Evolutionary conservation across 1,139 yeast species (phyloP), one percentile per base, ranked within the genome.

Genomic region (Scheffersomyces insectosa): DNA sequence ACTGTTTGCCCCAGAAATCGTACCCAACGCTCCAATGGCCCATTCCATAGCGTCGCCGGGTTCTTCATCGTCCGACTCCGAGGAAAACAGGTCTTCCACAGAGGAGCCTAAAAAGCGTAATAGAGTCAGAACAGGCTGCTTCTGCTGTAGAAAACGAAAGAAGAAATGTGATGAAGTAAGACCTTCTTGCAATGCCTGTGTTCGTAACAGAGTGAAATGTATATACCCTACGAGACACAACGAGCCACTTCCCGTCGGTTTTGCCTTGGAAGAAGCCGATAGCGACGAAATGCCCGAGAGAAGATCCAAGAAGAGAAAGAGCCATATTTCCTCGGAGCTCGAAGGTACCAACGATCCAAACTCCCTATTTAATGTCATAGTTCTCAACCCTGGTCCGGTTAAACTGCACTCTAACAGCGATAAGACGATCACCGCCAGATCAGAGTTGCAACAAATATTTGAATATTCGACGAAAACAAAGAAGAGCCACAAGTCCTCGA

Each of bases 81-180:
- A 20, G 8, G 25, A 20, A 20, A 20, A 20, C 25, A 20, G 25
- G 25, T 20, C 25, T 20, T 20, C 25, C 8, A 20, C 25, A 7
- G 34, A 31, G n/a, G 36, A 28, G 35, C 32, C 30, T 10, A 44
- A 37, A 37, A 43, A 41, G 44, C 55, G 30, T 48, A 52, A 44
- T 58, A 57, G 77, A 41, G 65, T 77, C 2, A 65, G 66, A 48
- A 62, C 70, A 0, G 80, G 79, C 5, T 75, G 80, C 44, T 65
- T 74, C 47, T 69, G 77, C 15, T 75, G 81, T 48, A 62, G 80
- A 30, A 67, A 66, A 44, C 62, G 80, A 43, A 75, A 74, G 65
- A 75, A 75, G 68, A 76, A 75, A 58, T 76, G 81, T 54, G 75
- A 75, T 51, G 80, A 75, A 50, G 42, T 44, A 9, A 62, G 51